Evolutionary conservation across 805 yeast species (phyloP), one percentile per base, ranked within the genome.

Genomic region (Myxozyma udenii): DNA sequence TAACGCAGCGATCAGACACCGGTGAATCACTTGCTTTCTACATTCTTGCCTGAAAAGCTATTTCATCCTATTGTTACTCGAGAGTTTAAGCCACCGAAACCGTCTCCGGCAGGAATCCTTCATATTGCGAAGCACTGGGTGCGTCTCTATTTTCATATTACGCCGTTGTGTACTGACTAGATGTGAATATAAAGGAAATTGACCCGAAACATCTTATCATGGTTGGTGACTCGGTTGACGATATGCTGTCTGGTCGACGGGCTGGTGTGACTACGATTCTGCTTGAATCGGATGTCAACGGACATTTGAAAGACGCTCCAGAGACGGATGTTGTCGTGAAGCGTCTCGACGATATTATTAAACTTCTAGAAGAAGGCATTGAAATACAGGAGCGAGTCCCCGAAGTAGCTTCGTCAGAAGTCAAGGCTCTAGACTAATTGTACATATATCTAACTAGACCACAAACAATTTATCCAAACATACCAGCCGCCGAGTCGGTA

Each of bases 161-260:
- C 12, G 28, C 7, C 7, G 9, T 28, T 32, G 38, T 4, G 4
- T 7, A 7, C 25, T 22, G 46, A 43, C 24, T 14, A n/a, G n/a
- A n/a, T n/a, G n/a, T n/a, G n/a, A n/a, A n/a, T n/a, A n/a, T n/a
- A n/a, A 26, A 60, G 64, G 54, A 71, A 1, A 44, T 77, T 16
- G 59, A 65, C 1, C 78, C 85, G 0, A 58, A 66, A 16, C 70
- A 76, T 36, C 55, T 83, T 26, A 63, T 83, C 4, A 84, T 84
- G 89, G 84, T 84, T 14, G 90, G 90, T 11, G 89, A 84, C 63
- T 83, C 88, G 0, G 66, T 72, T 37, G 89, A 84, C 65, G 90
- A 84, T 61, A 79, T 84, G 81, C 67, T 61, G 38, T 78, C 85
- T 26, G 89, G 87, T 2, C 64, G 72, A 26, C 59, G 69, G n/a